Evolutionary conservation across 495 filamentous ascomycete species (phyloP), one percentile per base, ranked within the genome.

Genomic region (Penicillium tannophilum): DNA sequence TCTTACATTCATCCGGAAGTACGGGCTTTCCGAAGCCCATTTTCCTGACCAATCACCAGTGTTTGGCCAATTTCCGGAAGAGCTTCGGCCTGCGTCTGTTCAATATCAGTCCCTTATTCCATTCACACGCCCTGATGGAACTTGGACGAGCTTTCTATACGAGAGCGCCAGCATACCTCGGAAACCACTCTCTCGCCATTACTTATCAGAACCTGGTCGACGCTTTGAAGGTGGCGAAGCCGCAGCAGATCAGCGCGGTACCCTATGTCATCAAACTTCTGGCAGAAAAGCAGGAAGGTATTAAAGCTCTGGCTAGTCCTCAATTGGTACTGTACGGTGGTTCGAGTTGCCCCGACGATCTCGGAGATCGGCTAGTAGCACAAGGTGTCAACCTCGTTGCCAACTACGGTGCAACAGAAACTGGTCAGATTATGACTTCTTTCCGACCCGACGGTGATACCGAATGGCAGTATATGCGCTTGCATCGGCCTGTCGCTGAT

Each of bases 381-480:
- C 73, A 76, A n/a, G 82, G 82, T 6, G 80, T 86, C 9, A 77
- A 84, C 49, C 71, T 87, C 4, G 76, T 83, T 9, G 74, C 70
- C 31, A 77, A 83, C 61, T 82, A 84, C 55, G 71, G 76, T 24
- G 72, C 70, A 0, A 86, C 84, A 0, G 84, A 87, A 54, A 80
- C 78, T 6, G 83, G 82, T 28, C 79, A 82, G 52, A 66, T 86
- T 10, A 82, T 86, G 80, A 84, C 76, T 24, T 84, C 82, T 0
- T 74, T 78, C 52, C 62, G 76, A 3, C 48, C 64, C 8, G 58
- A 60, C 5, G 69, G 63, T 2, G 88, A 91, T 58, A 82, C 74
- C 42, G 80, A 82, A n/a, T 90, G 87, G 87, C 79, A 89, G 55
- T 90, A 88, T 58, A 74, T 90, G 24, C 78, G 88, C 14, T 65